These are phyloP conservation scores for Pholiota conissans DNA, from an alignment of 768 basidiomycete genomes.

Conservation along the genomic window DNA sequence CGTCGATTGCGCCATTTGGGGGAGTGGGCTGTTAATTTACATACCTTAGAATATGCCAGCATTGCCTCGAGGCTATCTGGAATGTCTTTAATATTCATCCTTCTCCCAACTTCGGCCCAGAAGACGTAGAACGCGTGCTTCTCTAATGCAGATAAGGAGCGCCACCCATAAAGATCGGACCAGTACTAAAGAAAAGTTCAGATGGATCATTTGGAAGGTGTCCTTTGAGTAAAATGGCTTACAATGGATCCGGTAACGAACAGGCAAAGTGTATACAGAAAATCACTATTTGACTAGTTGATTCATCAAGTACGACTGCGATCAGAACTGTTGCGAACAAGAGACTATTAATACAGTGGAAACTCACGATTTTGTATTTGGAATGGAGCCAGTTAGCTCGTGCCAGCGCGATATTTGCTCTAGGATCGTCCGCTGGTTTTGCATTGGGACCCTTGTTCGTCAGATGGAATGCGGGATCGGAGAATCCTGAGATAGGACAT, in stretches of 20 bases:
- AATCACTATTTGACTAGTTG: slow-evolving; percentile 39
- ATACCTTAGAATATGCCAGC: slow-evolving; percentile 38
- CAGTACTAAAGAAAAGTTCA: slow-evolving; percentile 29
- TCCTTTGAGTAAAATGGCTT: slow-evolving; percentile 6
- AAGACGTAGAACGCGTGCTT: slow-evolving; percentile 39
- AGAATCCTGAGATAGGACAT: slow-evolving; percentile 33
- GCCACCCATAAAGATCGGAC: slow-evolving; percentile 44
- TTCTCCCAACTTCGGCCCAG: slow-evolving; percentile 45
- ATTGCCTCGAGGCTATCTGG: slow-evolving; percentile 40
- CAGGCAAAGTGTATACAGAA: slow-evolving; percentile 39
- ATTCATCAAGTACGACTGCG: no score
- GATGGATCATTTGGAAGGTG: no score
- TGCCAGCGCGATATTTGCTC: slow-evolving; percentile 40
- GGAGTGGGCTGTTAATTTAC: neutral
- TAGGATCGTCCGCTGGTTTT: slow-evolving; percentile 34
- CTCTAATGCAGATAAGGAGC: slow-evolving; percentile 43
- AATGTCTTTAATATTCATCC: slow-evolving; percentile 49
- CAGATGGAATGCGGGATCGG: slow-evolving; percentile 13
- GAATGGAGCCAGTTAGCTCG: slow-evolving; percentile 45
- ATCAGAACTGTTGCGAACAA: neutral
- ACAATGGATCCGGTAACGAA: slow-evolving; percentile 41
- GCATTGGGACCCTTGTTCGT: slow-evolving; percentile 12
- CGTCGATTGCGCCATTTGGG: no score
- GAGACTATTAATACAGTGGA: neutral
- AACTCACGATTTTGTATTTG: slow-evolving; percentile 38